phyloP scores from a whole-genome alignment of 768 basidiomycete genomes.

The Psilocybe azurescens region DNA sequence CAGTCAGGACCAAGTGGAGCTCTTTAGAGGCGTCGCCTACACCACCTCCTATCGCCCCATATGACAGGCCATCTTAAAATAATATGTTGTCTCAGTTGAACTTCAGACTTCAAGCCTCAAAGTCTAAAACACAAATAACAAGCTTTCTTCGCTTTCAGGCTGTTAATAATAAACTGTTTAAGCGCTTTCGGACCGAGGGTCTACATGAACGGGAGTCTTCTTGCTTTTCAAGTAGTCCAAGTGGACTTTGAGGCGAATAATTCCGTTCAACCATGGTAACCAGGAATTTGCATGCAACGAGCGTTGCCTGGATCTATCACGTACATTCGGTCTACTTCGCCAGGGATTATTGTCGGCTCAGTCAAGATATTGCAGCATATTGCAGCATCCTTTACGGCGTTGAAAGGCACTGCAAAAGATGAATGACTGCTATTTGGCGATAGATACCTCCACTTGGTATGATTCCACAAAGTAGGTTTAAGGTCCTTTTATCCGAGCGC shows the following conservation, averaged over 20 bases:
- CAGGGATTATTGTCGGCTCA: neutral
- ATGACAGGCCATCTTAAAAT: neutral
- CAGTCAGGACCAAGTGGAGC: neutral
- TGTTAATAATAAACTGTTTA: neutral
- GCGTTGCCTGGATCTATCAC: neutral
- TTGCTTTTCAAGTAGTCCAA: neutral
- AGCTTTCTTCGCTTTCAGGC: neutral
- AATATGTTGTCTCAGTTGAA: neutral
- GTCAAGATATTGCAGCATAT: neutral
- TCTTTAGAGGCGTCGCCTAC: neutral
- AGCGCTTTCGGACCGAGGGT: neutral
- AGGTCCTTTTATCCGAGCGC: neutral
- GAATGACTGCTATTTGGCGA: neutral
- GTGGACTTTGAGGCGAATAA: neutral
- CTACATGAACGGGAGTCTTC: neutral
- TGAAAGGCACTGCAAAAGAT: neutral
- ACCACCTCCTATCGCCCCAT: neutral
- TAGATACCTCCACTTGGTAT: neutral
- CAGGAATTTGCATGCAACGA: neutral
- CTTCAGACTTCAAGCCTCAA: neutral
- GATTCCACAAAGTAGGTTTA: neutral
- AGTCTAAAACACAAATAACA: constrained; percentile 9
- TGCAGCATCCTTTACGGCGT: neutral
- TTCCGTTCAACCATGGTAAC: neutral
- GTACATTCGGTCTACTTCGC: neutral